Evolutionary conservation across 495 filamentous ascomycete genomes (phyloP), one percentile per base, ranked within the genome.

Genomic region (Glonium stellatum): DNA sequence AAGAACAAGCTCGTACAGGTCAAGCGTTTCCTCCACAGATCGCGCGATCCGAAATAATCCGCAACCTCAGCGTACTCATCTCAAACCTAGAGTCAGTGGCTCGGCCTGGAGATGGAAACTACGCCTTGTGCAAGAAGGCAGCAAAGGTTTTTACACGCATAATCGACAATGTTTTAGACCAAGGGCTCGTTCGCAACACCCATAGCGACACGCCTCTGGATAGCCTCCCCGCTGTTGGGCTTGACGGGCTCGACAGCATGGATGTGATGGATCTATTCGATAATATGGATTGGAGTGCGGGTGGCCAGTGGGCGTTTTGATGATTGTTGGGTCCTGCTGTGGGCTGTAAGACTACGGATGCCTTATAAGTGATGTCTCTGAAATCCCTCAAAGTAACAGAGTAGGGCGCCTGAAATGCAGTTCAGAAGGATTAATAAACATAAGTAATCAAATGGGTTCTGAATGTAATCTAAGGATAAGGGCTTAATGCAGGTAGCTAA

Each of bases 81-180:
- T 8, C 8, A 9, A 9, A 11, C 23, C 47, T 50, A 18, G 47
- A 50, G 8, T 50, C 8, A 18, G 47, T 50, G 47, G 19, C 8
- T 15, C 36, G 15, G 36, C 8, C 8, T 8, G 36, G 36, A 39
- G 36, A 39, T 39, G 36, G 36, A 39, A 39, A 39, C 36, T 8
- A 8, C 15, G 8, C 15, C 8, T 15, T 39, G 15, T 39, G 36
- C 36, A 15, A 8, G 8, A 8, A 39, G 36, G 36, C 36, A 39
- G n/a, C n/a, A n/a, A n/a, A n/a, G n/a, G n/a, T n/a, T n/a, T n/a
- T n/a, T n/a, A n/a, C n/a, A n/a, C n/a, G n/a, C n/a, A n/a, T n/a
- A n/a, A n/a, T n/a, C n/a, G n/a, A n/a, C n/a, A n/a, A 49, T 5
- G 55, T 61, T 9, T 55, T 65, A 11, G 58, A 65, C 25, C 31